Percentiles rank a stretch among this genome's conserved stretches.
Conservation (phyloP, 176 grass and related monocot genomes). For the Juncus effusus region DNA sequence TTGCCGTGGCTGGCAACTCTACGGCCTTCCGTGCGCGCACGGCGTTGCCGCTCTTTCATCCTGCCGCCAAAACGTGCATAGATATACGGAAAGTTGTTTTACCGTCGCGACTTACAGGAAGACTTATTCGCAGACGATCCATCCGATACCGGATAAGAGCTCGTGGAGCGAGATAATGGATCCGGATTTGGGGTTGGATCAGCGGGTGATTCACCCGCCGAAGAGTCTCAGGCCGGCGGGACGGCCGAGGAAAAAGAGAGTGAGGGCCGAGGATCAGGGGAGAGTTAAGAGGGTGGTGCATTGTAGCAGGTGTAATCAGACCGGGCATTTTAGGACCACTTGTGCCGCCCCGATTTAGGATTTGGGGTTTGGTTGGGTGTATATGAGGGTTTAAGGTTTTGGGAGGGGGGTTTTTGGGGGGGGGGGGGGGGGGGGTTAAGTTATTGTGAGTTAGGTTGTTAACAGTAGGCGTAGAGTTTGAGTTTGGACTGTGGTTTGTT, state of each 20-base stretch:
- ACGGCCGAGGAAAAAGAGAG: constrained; percentile 74
- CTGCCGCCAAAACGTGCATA: constrained; percentile 90
- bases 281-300: constrained; percentile 78
- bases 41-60: constrained; percentile 86
- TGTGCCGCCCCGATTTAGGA: constrained; percentile 77
- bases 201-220: constrained; percentile 61
- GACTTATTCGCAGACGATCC: constrained; percentile 89
- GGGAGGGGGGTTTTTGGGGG: too few species aligned
- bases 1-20: constrained; percentile 92
- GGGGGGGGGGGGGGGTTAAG: too few species aligned
- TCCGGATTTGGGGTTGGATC: constrained; percentile 33
- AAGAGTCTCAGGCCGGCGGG: constrained; percentile 71
- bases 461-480: constrained; percentile 5
- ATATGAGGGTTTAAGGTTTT: too few species aligned
- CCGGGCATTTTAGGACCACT: constrained; percentile 90
- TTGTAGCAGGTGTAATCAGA: constrained; percentile 96
- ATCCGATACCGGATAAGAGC: constrained; percentile 88
- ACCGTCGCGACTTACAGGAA: constrained; percentile 83
- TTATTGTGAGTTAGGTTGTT: too few species aligned
- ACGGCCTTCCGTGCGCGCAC: constrained; percentile 82
- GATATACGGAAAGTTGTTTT: constrained; percentile 92
- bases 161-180: constrained; percentile 58
- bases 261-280: constrained; percentile 60
- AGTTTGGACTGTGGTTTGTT: constrained; percentile 1
- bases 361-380: constrained; percentile 31